Base-by-base conservation (phyloP, 129 eudicot genomes). In the Tanacetum coccineum region DNA sequence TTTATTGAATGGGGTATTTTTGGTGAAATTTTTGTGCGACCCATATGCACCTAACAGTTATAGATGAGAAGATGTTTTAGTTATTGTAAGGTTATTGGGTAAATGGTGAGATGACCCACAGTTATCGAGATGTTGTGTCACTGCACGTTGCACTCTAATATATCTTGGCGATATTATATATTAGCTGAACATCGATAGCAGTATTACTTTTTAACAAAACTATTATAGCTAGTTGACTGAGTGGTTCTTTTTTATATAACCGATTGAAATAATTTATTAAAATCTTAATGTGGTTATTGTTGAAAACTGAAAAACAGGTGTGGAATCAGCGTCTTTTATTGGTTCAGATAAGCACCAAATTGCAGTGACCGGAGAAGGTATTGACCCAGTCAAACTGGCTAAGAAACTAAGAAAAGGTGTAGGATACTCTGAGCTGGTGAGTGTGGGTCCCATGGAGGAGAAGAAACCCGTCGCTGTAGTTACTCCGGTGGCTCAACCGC, bases 351-450 rank as follows among this genome's bases (percentile, higher is more conserved):
- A 62, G 14, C 71, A 78, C 25, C 82, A 73, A 59, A 73, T 78
- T 13, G 82, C 19, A 14, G 75, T 78, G 49, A 78, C 71, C 9
- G 82, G 82, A 17, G 82, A 73, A 60, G 78, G 79, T 9, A 67
- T 74, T 13, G 79, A 74, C 32, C 59, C 73, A 5, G 79, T 74
- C 3, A 45, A 74, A 12, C 30, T 74, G 5, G 22, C 73, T 2
- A 74, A 18, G 3, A 47, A 48, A 58, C 45, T 74, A 58, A 30
- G 73, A 60, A 74, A 66, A 67, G 11, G 40, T 18, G 73, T 74
- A 0, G 79, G 79, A 36, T 58, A 32, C 67, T 66, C 79, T 1
- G 73, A 66, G 22, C 55, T 74, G 0, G 61, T 74, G 6, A 74
- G 79, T 1, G 68, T 74, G 0, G 73, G 79, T 47, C 79, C 73